Evolutionary conservation across 176 grass and related monocot species (phyloP).

Genomic region (Rhynchospora breviuscula): DNA sequence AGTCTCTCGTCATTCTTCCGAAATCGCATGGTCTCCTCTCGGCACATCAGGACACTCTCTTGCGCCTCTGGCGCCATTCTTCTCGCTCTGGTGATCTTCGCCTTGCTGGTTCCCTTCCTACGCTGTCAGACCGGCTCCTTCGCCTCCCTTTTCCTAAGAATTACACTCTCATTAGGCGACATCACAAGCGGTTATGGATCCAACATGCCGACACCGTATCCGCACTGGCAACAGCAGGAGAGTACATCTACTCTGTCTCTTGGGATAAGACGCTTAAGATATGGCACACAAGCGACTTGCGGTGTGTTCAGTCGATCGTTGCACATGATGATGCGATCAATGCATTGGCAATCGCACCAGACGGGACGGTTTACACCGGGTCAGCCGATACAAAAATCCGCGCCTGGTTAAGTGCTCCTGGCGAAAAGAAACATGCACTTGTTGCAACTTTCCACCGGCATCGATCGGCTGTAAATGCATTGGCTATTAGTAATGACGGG

Average conservation of each 20-base stretch:
- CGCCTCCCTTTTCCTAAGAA: constrained; percentile 77
- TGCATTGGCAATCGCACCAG: constrained; percentile 53
- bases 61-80: constrained; percentile 62
- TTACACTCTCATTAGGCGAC: constrained; percentile 57
- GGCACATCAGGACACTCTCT: constrained; percentile 69
- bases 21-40: constrained; percentile 31
- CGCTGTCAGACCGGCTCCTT: constrained; percentile 54
- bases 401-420: constrained; percentile 39
- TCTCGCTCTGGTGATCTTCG: constrained; percentile 23
- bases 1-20: constrained; percentile 44
- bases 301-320: constrained; percentile 64
- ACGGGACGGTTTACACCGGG: constrained; percentile 71
- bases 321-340: constrained; percentile 94
- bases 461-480: constrained; percentile 68
- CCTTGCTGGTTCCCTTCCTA: constrained; percentile 63
- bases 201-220: constrained; percentile 70
- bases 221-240: constrained; percentile 32
- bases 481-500: constrained; percentile 44
- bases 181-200: constrained; percentile 71
- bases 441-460: constrained; percentile 58
- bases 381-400: constrained; percentile 65
- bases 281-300: constrained; percentile 56
- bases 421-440: constrained; percentile 39
- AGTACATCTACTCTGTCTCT: constrained; percentile 76
- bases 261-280: constrained; percentile 95